A percentile compares a stretch with the other conserved stretches of the same genome.
Evolutionary conservation across 345 rosid genomes (phyloP).

Genomic region (Populus alba): DNA sequence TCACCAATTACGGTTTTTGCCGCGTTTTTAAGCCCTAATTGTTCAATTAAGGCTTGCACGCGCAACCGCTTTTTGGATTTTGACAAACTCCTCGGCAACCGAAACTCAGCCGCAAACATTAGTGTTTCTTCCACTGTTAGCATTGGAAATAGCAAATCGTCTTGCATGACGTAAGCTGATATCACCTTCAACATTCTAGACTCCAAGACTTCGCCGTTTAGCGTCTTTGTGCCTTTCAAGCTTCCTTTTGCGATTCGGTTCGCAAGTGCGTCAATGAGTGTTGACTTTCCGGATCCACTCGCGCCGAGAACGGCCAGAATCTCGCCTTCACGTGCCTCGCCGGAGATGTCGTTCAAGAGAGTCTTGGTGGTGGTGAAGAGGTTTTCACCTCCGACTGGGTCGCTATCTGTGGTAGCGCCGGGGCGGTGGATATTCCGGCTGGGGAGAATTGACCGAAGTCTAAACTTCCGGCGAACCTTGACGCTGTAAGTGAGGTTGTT

Average conservation of each 20-base stretch:
- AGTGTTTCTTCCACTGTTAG: slow-evolving; percentile 84
- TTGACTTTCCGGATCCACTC: slow-evolving; percentile 91
- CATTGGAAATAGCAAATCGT: slow-evolving; percentile 82
- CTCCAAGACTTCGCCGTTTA: slow-evolving; percentile 71
- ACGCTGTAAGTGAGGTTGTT: slow-evolving; percentile 75
- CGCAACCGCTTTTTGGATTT: slow-evolving; percentile 70
- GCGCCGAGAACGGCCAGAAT: slow-evolving; percentile 90
- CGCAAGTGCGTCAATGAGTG: slow-evolving; percentile 73
- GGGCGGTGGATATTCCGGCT: slow-evolving; percentile 6
- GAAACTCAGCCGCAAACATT: slow-evolving; percentile 90
- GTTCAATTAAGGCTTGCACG: slow-evolving; percentile 82
- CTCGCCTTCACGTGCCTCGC: slow-evolving; percentile 87
- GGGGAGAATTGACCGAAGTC: slow-evolving; percentile 34
- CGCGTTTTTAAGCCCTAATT: slow-evolving; percentile 76
- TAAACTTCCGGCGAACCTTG: slow-evolving; percentile 49
- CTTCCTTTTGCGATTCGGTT: slow-evolving; percentile 80
- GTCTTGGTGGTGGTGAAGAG: slow-evolving; percentile 52
- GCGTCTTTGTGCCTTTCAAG: slow-evolving; percentile 58
- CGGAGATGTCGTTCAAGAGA: slow-evolving; percentile 71
- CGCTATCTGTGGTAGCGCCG: slow-evolving; percentile 21
- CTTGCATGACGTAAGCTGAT: slow-evolving; percentile 95
- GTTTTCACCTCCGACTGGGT: slow-evolving; percentile 42
- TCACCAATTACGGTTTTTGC: slow-evolving; percentile 87
- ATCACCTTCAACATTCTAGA: slow-evolving; percentile 77
- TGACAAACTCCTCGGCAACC: slow-evolving; percentile 67